phyloP scores from a whole-genome alignment of 2,329 filamentous ascomycete genomes.

The Claviceps cyperi region DNA sequence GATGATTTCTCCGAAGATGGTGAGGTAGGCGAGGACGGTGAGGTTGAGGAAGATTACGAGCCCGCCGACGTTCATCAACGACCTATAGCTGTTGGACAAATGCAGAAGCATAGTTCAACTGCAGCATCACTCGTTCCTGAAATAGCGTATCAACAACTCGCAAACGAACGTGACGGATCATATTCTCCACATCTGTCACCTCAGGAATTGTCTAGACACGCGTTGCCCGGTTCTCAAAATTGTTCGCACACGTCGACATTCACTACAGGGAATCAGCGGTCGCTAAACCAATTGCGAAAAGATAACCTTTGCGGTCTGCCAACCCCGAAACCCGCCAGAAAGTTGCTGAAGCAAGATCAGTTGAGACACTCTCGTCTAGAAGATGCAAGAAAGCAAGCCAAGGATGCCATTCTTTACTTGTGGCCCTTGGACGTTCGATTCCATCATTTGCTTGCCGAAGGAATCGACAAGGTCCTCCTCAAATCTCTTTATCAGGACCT shows the following conservation, averaged over 20 bases:
- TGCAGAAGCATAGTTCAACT: neutral
- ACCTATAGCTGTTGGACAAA: neutral
- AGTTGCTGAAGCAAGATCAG: neutral
- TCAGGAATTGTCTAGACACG: constrained; percentile 21
- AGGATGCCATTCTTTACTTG: constrained; percentile 52
- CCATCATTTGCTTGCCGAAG: constrained; percentile 58
- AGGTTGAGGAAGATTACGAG: constrained; percentile 43
- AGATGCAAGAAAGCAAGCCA: constrained; percentile 43
- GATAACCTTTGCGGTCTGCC: neutral
- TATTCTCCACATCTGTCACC: constrained; percentile 39
- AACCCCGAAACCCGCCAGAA: neutral
- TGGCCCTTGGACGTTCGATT: constrained; percentile 56
- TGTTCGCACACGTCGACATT: neutral
- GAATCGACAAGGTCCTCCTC: constrained; percentile 50
- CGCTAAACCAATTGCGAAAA: neutral
- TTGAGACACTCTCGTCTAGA: constrained; percentile 7
- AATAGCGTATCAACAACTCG: neutral
- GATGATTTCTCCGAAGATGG: constrained; percentile 46
- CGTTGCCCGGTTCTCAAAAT: neutral
- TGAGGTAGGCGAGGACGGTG: constrained; percentile 54
- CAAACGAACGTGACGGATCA: constrained; percentile 32
- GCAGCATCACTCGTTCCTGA: neutral
- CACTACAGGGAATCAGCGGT: neutral
- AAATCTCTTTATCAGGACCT: constrained; percentile 53
- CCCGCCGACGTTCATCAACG: constrained; percentile 13